These are phyloP conservation scores for Sordariomycetes sp. DNA, from an alignment of 2,329 filamentous ascomycete genomes.

Conservation along the genomic window DNA sequence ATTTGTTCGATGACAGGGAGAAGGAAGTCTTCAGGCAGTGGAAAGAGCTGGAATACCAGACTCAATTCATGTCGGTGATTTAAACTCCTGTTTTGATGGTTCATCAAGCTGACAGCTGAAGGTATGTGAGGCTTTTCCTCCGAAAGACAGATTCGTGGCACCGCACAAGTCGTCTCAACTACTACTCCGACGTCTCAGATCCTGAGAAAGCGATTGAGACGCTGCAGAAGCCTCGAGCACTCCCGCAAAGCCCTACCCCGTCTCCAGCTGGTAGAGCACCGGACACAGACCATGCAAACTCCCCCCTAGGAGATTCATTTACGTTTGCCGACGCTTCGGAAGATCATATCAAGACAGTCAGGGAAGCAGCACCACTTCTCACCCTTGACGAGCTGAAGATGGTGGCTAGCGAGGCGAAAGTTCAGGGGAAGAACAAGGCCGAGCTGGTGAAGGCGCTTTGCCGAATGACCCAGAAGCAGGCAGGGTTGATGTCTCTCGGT, in stretches of 20 bases:
- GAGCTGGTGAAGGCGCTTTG: conserved; percentile 69
- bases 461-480: conserved; percentile 65
- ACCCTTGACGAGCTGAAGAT: conserved; percentile 80
- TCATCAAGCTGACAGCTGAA: conserved; percentile 21
- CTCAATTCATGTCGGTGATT: conserved; percentile 83
- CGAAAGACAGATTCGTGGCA: conserved; percentile 91
- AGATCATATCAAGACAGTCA: conserved; percentile 62
- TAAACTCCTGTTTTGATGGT: neutral
- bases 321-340: conserved; percentile 74
- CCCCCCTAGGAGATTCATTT: conserved; percentile 47
- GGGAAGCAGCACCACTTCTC: conserved; percentile 75
- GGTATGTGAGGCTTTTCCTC: conserved; percentile 86
- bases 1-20: conserved; percentile 79
- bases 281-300: conserved; percentile 28
- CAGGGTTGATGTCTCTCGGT: conserved; percentile 61
- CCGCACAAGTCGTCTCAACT: conserved; percentile 66
- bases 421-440: conserved; percentile 79
- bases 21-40: conserved; percentile 68
- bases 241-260: conserved; percentile 41
- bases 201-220: conserved; percentile 54
- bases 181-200: conserved; percentile 75
- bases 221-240: conserved; percentile 47
- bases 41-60: conserved; percentile 66
- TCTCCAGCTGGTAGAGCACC: conserved; percentile 8
- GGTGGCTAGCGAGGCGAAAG: conserved; percentile 77